Evolutionary conservation across 306 rosid species (phyloP).

Genomic region (Albizia julibrissin): DNA sequence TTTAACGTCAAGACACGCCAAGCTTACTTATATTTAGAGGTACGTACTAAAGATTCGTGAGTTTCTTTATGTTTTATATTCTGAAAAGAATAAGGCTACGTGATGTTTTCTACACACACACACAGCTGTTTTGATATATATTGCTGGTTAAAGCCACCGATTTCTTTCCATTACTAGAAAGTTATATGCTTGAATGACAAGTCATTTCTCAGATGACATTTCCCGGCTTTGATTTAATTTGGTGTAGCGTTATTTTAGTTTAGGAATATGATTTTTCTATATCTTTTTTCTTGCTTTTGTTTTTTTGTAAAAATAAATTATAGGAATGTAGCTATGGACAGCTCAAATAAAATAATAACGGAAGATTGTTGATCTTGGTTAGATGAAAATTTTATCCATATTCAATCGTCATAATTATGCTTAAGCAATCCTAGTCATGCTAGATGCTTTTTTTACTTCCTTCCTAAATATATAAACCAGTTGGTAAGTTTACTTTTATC

Average conservation of each 20-base stretch:
- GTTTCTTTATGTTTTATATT: neutral
- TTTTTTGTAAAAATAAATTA: neutral
- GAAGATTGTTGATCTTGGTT: too few relatives aligned
- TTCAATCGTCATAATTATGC: too few relatives aligned
- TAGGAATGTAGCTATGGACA: neutral
- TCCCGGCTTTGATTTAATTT: neutral
- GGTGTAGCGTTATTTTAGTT: neutral
- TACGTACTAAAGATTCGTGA: neutral
- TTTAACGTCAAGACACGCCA: neutral
- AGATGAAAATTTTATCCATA: too few relatives aligned
- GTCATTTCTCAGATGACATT: neutral
- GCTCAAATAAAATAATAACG: neutral
- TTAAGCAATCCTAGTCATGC: too few relatives aligned
- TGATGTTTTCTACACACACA: neutral
- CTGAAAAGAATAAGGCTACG: neutral
- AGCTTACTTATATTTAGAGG: neutral
- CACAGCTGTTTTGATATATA: neutral
- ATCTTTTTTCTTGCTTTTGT: neutral
- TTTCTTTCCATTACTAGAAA: neutral
- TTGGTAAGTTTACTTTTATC: too few relatives aligned
- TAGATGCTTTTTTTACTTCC: too few relatives aligned
- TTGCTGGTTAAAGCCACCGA: neutral
- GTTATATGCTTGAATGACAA: neutral
- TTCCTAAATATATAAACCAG: too few relatives aligned
- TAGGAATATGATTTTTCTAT: neutral